phyloP scores from a whole-genome alignment of 78 protist species.

The Salpingoeca rosetta region DNA sequence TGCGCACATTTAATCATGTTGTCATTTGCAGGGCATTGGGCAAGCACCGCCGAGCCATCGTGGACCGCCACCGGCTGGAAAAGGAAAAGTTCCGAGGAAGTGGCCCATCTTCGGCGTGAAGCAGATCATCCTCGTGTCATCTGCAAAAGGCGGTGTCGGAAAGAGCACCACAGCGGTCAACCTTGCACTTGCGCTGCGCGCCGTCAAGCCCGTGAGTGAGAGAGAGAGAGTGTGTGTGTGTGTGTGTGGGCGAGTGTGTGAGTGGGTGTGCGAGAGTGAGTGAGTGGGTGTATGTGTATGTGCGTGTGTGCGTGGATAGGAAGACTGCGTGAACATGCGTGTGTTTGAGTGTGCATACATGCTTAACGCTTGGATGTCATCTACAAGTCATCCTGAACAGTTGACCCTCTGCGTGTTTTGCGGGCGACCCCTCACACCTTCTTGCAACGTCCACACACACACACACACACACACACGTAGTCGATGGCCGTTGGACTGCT shows the following conservation, averaged over 20 bases:
- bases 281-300: too few relatives aligned
- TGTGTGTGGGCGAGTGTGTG: too few relatives aligned
- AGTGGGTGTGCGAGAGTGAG: too few relatives aligned
- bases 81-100: neutral
- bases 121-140: slow-evolving; percentile 24
- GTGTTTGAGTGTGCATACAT: too few relatives aligned
- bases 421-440: neutral
- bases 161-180: slow-evolving; percentile 74
- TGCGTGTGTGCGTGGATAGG: too few relatives aligned
- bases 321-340: too few relatives aligned
- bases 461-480: neutral
- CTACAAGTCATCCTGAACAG: neutral
- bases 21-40: neutral
- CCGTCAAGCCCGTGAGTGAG: neutral
- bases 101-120: neutral
- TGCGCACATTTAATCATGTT: neutral
- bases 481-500: slow-evolving; percentile 53
- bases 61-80: neutral
- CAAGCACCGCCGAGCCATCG: neutral
- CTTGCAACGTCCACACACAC: neutral
- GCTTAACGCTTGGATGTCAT: neutral
- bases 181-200: slow-evolving; percentile 43
- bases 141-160: slow-evolving; percentile 94
- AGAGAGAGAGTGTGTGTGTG: too few relatives aligned
- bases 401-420: neutral